Base-by-base conservation (phyloP, 805 yeast species). In the Saturnispora saitoi region DNA sequence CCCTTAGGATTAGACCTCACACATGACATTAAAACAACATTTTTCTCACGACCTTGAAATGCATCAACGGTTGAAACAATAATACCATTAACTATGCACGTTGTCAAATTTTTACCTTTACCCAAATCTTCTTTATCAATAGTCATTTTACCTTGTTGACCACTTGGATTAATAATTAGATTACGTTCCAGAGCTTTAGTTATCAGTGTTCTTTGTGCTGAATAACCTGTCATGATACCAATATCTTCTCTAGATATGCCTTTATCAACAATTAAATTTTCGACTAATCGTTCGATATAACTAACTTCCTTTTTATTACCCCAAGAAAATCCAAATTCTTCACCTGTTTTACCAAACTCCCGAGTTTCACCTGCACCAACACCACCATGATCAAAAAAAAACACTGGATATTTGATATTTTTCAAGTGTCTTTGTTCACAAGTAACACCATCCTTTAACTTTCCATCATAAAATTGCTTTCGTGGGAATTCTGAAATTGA, bases 41-140 rank as follows among this genome's bases (percentile, higher is more conserved):
- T 89, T 66, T 86, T 88, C 58, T 87, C 96, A 57, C 95, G 73
- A 29, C 96, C 96, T 66, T 88, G 96, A 69, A 88, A 88, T 1
- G 96, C 93, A 64, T 88, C 96, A n/a, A 88, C 84, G 0, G 87
- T 65, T 14, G 76, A 71, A 55, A 77, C 67, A 66, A 73, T 68
- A 15, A 75, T 60, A 4, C 72, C 75, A 47, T 71, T 69, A 36
- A 75, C 62, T 38, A 55, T 56, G 54, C 77, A 78, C 47, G 77
- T 72, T 2, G 77, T 75, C 12, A 71, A 69, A 17, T 55, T 58
- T 30, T 58, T 60, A 39, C 70, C 76, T 36, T 64, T 63, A 36
- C 66, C 64, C 30, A 77, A 65, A 58, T 81, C 86, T 54, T 81
- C 86, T 47, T 80, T 76, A 57, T 83, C 89, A 24, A 74, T 69